A percentile compares a stretch with the other conserved stretches of the same genome.
Evolutionary conservation across 257 asterid species (phyloP).

Genomic region (Solanum microdontum): DNA sequence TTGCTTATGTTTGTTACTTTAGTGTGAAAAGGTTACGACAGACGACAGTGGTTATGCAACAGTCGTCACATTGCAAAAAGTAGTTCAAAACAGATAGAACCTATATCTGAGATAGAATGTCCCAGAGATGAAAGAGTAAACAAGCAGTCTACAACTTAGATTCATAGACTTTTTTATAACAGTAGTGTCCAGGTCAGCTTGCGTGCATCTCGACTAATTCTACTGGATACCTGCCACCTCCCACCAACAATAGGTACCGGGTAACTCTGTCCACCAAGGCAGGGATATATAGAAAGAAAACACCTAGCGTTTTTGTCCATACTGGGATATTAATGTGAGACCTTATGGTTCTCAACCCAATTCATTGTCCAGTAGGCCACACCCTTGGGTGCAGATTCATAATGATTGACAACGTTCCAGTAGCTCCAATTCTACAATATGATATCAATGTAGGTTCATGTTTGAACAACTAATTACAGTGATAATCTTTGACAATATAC

Average conservation of each 20-base stretch:
- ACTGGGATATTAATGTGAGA: background rate
- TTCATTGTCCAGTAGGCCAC: background rate
- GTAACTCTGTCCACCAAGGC: background rate
- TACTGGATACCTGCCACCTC: background rate
- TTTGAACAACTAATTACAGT: background rate
- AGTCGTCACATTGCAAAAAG: background rate
- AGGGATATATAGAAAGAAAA: background rate
- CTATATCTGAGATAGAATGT: background rate
- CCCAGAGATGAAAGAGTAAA: background rate
- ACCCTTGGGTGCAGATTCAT: background rate
- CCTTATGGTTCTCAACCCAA: background rate
- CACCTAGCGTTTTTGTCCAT: background rate
- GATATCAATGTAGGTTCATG: background rate
- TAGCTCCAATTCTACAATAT: background rate
- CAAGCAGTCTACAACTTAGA: background rate
- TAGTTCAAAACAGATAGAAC: background rate
- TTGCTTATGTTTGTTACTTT: background rate
- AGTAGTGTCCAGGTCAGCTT: background rate
- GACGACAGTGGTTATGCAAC: background rate
- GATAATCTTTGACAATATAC: background rate
- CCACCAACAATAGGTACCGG: background rate
- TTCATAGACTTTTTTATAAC: background rate
- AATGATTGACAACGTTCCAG: background rate
- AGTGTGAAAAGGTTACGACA: background rate
- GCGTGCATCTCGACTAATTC: background rate